Conservation (phyloP, 2,329 filamentous ascomycete genomes). For the Stagonosporopsis rhizophila region DNA sequence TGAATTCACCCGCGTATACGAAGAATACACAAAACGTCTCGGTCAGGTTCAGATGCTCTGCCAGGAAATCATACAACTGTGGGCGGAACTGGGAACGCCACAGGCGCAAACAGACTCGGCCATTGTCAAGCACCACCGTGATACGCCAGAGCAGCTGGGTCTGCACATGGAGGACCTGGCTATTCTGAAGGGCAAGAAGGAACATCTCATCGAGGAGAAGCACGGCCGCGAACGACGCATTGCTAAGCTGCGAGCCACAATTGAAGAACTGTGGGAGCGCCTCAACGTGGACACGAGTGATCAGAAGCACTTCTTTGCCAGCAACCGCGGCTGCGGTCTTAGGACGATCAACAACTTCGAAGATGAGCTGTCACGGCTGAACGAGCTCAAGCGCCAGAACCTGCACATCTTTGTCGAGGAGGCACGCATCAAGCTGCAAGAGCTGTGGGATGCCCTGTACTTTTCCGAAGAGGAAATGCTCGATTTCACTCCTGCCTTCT, state of each 20-base stretch:
- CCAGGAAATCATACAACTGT: slow-evolving; percentile 90
- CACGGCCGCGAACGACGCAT: slow-evolving; percentile 79
- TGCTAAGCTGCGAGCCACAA: slow-evolving; percentile 74
- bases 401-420: slow-evolving; percentile 96
- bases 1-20: slow-evolving; percentile 94
- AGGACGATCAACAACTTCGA: slow-evolving; percentile 96
- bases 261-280: slow-evolving; percentile 90
- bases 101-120: slow-evolving; percentile 88
- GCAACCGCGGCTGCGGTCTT: slow-evolving; percentile 88
- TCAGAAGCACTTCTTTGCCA: slow-evolving; percentile 82
- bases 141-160: slow-evolving; percentile 91
- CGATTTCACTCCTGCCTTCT: slow-evolving; percentile 95
- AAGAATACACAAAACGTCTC: slow-evolving; percentile 90
- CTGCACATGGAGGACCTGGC: slow-evolving; percentile 86
- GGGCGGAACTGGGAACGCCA: slow-evolving; percentile 93
- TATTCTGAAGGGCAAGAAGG: slow-evolving; percentile 74
- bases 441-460: slow-evolving; percentile 92
- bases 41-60: slow-evolving; percentile 75
- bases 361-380: slow-evolving; percentile 83
- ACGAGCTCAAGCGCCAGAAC: slow-evolving; percentile 94
- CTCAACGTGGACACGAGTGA: slow-evolving; percentile 83
- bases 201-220: slow-evolving; percentile 89
- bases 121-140: slow-evolving; percentile 88
- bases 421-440: slow-evolving; percentile 85
- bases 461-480: slow-evolving; percentile 99